Evolutionary conservation across 257 asterid genomes (phyloP).

Genomic region (Anisodus tanguticus): DNA sequence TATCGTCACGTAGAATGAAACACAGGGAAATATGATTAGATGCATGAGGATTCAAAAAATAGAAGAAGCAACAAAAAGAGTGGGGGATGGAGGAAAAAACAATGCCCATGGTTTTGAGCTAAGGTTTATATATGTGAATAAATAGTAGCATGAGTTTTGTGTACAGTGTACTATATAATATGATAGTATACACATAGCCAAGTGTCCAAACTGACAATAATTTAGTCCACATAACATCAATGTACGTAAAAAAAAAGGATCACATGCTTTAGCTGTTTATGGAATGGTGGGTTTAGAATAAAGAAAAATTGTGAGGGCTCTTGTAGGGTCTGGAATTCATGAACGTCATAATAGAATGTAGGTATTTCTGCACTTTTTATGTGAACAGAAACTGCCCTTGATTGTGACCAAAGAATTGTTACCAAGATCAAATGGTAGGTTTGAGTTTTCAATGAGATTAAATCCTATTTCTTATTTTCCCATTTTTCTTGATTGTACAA

Average conservation of each 20-base stretch:
- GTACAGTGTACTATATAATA: background rate
- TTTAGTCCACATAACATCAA: constrained; percentile 33
- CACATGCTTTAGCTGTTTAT: constrained; percentile 33
- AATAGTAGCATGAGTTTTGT: constrained; percentile 19
- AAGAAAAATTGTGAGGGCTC: constrained; percentile 23
- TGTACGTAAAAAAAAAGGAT: constrained; percentile 23
- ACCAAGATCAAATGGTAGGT: constrained; percentile 5
- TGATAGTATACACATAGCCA: background rate
- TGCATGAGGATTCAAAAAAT: background rate
- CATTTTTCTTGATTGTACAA: background rate
- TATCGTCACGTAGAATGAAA: background rate
- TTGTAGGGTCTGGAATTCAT: constrained; percentile 22
- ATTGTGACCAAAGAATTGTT: constrained; percentile 6
- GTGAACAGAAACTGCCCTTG: constrained; percentile 21
- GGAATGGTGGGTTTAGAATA: constrained; percentile 30
- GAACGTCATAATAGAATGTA: constrained; percentile 26
- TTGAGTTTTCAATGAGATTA: constrained; percentile 19
- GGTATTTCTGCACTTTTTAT: constrained; percentile 27
- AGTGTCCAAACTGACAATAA: constrained; percentile 26
- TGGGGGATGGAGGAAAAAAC: background rate
- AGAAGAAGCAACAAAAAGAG: background rate
- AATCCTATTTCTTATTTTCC: background rate
- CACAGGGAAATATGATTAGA: too few relatives aligned
- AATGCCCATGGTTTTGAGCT: constrained; percentile 31
- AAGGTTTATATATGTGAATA: background rate